Percentiles rank a stretch among this genome's conserved stretches.
These are phyloP conservation scores for Russula brevipes DNA, from an alignment of 768 basidiomycete species.

Conservation along the genomic window DNA sequence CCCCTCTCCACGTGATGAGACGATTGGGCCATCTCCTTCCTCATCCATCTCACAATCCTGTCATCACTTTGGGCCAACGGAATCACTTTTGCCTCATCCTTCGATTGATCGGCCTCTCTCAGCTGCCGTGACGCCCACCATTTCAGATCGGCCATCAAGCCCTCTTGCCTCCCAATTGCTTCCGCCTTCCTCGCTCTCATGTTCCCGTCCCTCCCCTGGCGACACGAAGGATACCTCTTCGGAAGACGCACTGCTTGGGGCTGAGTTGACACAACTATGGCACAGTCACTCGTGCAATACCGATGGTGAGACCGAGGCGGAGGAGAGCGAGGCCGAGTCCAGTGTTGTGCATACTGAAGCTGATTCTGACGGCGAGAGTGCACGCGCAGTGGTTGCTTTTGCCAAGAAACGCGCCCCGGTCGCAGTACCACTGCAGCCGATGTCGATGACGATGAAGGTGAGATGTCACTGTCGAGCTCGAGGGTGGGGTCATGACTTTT, in stretches of 20 bases:
- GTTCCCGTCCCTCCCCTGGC: not conserved
- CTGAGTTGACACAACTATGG: slow-evolving; percentile 10
- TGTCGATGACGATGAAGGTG: slow-evolving; percentile 16
- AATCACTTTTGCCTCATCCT: too few species aligned
- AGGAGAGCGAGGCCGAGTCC: slow-evolving; percentile 24
- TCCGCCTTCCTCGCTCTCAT: slow-evolving; percentile 8
- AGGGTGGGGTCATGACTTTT: slow-evolving; percentile 22
- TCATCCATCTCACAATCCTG: not conserved
- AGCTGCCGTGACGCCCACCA: not conserved
- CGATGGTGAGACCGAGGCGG: slow-evolving; percentile 19
- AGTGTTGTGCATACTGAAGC: slow-evolving; percentile 24
- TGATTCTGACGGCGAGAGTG: slow-evolving; percentile 20
- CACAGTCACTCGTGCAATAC: not conserved
- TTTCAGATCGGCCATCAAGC: not conserved
- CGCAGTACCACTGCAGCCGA: not conserved
- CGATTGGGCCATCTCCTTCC: not conserved
- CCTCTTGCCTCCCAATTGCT: not conserved
- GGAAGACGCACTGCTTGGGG: slow-evolving; percentile 1
- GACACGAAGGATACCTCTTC: not conserved
- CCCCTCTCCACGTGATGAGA: not conserved
- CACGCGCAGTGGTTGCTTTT: not conserved
- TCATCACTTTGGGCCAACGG: not conserved
- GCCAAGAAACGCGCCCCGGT: not conserved
- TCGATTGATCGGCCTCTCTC: not conserved
- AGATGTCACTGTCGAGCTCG: slow-evolving; percentile 25